Evolutionary conservation across 2,329 filamentous ascomycete genomes (phyloP).

Genomic region (Chrysoporthe austroafricana): DNA sequence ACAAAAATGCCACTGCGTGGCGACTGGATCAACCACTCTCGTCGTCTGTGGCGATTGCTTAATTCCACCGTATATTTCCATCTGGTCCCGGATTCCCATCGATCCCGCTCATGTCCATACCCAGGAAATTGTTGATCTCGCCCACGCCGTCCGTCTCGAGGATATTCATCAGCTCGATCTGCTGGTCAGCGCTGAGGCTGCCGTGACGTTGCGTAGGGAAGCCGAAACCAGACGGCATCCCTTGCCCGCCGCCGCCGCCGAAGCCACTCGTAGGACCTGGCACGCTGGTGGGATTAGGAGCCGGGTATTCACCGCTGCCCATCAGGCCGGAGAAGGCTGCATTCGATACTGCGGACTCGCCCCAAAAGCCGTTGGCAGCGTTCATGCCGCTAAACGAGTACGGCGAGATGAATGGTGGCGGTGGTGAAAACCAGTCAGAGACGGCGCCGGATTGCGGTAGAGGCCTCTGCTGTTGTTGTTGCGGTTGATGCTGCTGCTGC

Average conservation of each 20-base stretch:
- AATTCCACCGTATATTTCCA: constrained; percentile 28
- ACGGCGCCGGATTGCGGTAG: constrained; percentile 46
- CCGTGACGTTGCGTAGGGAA: constrained; percentile 60
- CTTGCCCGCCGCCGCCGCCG: constrained; percentile 32
- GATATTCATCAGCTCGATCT: constrained; percentile 79
- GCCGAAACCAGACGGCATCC: constrained; percentile 30
- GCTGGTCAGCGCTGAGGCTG: constrained; percentile 78
- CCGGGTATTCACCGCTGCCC: constrained; percentile 25
- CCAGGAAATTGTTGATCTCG: constrained; percentile 65
- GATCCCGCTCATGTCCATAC: constrained; percentile 41
- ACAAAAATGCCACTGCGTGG: background rate
- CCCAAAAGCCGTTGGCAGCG: constrained; percentile 44
- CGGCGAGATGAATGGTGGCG: constrained; percentile 56
- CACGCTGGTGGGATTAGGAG: constrained; percentile 24
- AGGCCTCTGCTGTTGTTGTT: constrained; percentile 45
- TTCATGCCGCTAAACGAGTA: constrained; percentile 52
- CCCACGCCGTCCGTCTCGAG: constrained; percentile 71
- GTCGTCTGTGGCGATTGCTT: background rate
- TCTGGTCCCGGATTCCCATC: constrained; percentile 29
- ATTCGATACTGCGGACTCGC: constrained; percentile 37
- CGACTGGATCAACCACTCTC: background rate
- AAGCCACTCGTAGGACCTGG: constrained; percentile 18
- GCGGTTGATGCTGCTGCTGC: constrained; percentile 34
- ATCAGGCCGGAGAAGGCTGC: constrained; percentile 33
- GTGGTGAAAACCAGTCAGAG: constrained; percentile 57